These are phyloP conservation scores for Glycine tomentella DNA, from an alignment of 306 rosid species.

Conservation along the genomic window DNA sequence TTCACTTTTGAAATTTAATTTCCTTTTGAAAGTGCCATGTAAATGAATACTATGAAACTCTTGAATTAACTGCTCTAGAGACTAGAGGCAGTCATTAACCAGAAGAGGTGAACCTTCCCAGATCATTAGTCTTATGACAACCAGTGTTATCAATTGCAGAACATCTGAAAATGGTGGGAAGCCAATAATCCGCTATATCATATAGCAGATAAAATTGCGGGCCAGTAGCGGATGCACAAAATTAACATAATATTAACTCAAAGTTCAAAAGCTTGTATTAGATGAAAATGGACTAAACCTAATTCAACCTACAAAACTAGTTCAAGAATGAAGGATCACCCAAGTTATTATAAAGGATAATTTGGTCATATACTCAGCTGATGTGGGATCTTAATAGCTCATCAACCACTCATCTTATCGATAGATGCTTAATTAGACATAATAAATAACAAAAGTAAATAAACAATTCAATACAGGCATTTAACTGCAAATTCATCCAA, in stretches of 20 bases:
- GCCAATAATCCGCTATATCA: too few relatives aligned
- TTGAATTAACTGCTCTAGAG: background rate
- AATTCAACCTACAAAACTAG: conserved; percentile 3
- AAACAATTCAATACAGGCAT: too few relatives aligned
- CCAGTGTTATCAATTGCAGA: too few relatives aligned
- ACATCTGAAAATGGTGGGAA: too few relatives aligned
- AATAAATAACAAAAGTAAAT: background rate
- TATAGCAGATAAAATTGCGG: too few relatives aligned
- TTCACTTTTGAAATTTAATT: background rate
- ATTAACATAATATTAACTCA: too few relatives aligned
- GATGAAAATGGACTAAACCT: background rate
- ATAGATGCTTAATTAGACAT: background rate
- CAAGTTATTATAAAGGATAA: background rate
- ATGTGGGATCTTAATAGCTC: background rate
- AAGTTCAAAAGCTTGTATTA: too few relatives aligned
- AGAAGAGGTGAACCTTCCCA: background rate
- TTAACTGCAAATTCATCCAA: background rate
- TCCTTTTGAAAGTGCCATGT: background rate
- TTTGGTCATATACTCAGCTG: background rate
- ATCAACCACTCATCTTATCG: conserved; percentile 7
- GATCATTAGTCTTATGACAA: too few relatives aligned
- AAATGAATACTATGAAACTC: background rate
- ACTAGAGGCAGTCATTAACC: conserved; percentile 6
- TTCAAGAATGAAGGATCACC: background rate
- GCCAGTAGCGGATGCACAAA: too few relatives aligned